phyloP scores from a whole-genome alignment of 202 grass and related monocot genomes.

The Dendrocalamus latiflorus region DNA sequence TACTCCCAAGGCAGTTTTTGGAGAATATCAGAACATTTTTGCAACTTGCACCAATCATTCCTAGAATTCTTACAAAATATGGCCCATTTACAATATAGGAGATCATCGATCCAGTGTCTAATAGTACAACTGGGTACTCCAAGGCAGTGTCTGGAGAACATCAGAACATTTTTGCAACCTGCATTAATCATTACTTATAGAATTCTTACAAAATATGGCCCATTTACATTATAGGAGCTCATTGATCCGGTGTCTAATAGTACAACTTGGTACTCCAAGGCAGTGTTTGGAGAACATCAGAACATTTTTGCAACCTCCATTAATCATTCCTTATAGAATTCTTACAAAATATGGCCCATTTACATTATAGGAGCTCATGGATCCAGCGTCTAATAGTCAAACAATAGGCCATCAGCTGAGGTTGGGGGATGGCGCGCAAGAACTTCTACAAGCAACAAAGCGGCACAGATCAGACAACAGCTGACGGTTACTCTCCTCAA shows the following conservation, averaged over 20 bases:
- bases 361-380: slow-evolving; percentile 36
- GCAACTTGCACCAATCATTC: neutral
- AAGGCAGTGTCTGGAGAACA: too few relatives aligned
- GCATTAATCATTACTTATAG: too few relatives aligned
- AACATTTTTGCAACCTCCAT: too few relatives aligned
- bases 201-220: too few relatives aligned
- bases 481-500: neutral
- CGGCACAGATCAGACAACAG: slow-evolving; percentile 40
- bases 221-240: too few relatives aligned
- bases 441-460: slow-evolving; percentile 43
- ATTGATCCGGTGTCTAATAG: too few relatives aligned
- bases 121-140: too few relatives aligned
- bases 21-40: too few relatives aligned
- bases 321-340: too few relatives aligned
- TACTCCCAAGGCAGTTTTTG: neutral
- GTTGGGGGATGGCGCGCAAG: slow-evolving; percentile 3
- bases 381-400: slow-evolving; percentile 25
- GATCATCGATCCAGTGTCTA: slow-evolving; percentile 1
- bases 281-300: too few relatives aligned
- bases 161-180: too few relatives aligned
- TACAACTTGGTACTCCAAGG: neutral
- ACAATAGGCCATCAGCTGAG: slow-evolving; percentile 6
- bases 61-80: neutral
- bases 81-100: slow-evolving; percentile 29
- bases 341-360: neutral